Evolutionary conservation across 192 early-diverging fungal genomes (phyloP).

Genomic region (Dispira simplex): DNA sequence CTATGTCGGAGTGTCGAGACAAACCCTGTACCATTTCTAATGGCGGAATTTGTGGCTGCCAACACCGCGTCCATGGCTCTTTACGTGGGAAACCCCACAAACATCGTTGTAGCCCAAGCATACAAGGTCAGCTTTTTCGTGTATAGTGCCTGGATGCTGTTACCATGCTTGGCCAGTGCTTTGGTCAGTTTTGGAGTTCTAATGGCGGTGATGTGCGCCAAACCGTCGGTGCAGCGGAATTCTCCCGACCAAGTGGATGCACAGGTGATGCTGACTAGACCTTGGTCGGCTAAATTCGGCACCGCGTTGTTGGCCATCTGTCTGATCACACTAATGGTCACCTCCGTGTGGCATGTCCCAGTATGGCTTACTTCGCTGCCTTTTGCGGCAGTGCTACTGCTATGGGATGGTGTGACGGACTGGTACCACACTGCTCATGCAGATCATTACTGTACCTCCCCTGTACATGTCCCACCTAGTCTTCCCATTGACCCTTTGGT

Average conservation of each 20-base stretch:
- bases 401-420: constrained; percentile 40
- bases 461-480: no score
- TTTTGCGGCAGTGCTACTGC: constrained; percentile 45
- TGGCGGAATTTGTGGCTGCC: constrained; percentile 58
- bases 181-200: constrained; percentile 35
- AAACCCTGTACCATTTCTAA: constrained; percentile 44
- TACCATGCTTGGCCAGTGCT: constrained; percentile 44
- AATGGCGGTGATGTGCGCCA: neutral
- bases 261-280: no score
- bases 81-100: constrained; percentile 81
- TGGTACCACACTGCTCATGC: constrained; percentile 15
- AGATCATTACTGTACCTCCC: no score
- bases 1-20: constrained; percentile 48
- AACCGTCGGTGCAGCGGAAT: no score
- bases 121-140: constrained; percentile 51
- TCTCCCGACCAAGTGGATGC: no score
- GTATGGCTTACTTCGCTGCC: constrained; percentile 47
- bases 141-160: constrained; percentile 74
- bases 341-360: no score
- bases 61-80: constrained; percentile 72
- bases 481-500: no score
- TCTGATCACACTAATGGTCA: no score
- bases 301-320: no score
- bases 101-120: constrained; percentile 70
- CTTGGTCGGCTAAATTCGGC: no score